phyloP scores from a whole-genome alignment of 108 stramenopile species.

The Pseudonitzschia multistriata region DNA sequence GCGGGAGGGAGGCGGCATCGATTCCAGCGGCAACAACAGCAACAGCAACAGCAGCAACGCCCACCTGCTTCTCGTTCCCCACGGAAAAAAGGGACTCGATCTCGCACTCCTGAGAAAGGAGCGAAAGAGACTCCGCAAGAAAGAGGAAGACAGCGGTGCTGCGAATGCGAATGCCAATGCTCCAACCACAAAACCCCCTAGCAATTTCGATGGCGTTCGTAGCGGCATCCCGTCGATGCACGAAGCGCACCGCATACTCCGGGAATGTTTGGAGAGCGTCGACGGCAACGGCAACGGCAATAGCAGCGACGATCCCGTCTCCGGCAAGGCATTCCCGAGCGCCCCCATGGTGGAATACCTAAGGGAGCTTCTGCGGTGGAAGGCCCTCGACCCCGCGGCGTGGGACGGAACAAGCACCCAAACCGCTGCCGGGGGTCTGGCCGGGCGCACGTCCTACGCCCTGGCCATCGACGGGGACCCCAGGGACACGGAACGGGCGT shows the following conservation, averaged over 20 bases:
- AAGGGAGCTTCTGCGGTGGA: not conserved
- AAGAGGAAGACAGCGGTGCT: not conserved
- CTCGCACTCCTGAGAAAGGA: conserved; percentile 77
- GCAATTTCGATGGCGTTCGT: no score
- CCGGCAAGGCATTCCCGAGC: not conserved
- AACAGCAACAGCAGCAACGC: not conserved
- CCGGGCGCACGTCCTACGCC: conserved; percentile 27
- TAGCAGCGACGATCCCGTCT: not conserved
- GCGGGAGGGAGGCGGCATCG: conserved; percentile 46
- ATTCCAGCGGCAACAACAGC: not conserved
- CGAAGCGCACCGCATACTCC: conserved; percentile 7
- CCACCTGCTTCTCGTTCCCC: not conserved
- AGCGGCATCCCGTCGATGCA: conserved; percentile 22
- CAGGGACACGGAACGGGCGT: conserved; percentile 25
- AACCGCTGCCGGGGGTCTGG: conserved; percentile 21
- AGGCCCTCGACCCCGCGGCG: not conserved
- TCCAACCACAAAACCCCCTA: no score
- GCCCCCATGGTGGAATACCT: conserved; percentile 7
- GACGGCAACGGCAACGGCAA: not conserved
- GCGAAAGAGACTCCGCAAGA: conserved; percentile 24
- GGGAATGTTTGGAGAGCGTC: not conserved
- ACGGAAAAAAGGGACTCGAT: conserved; percentile 81
- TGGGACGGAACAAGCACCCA: not conserved
- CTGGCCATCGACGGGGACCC: conserved; percentile 29
- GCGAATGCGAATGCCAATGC: no score